Percentiles rank a stretch among this genome's conserved stretches.
Evolutionary conservation across 2,329 filamentous ascomycete species (phyloP).

Genomic region (Ambrosiella cleistominuta): DNA sequence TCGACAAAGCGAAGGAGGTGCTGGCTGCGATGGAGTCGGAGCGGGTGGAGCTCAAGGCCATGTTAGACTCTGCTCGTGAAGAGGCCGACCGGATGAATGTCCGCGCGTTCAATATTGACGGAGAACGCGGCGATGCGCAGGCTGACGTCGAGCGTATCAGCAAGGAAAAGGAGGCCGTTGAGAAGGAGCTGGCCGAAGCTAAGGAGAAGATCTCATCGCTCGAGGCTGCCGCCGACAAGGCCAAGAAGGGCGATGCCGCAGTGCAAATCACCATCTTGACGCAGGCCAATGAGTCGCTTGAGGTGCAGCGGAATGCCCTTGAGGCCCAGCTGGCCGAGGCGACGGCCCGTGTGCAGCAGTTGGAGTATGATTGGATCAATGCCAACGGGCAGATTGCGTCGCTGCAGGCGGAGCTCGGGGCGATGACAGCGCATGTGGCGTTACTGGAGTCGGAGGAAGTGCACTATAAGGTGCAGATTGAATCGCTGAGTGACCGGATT

Average conservation of each 20-base stretch:
- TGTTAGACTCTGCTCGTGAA: neutral
- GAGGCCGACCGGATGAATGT: constrained; percentile 6
- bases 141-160: constrained; percentile 5
- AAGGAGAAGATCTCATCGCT: constrained; percentile 1
- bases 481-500: constrained; percentile 8
- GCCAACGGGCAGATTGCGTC: constrained; percentile 4
- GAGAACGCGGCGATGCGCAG: constrained; percentile 1
- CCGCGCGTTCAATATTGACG: constrained; percentile 5
- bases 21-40: constrained; percentile 4
- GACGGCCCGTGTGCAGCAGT: neutral
- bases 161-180: constrained; percentile 3
- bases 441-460: constrained; percentile 9
- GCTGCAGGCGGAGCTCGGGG: constrained; percentile 4
- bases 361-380: constrained; percentile 8
- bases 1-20: neutral
- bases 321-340: constrained; percentile 1
- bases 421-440: constrained; percentile 5
- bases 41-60: constrained; percentile 1
- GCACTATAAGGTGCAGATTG: constrained; percentile 11
- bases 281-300: constrained; percentile 8
- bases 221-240: constrained; percentile 1
- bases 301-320: neutral
- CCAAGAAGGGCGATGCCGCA: constrained; percentile 1
- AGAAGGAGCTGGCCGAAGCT: neutral
- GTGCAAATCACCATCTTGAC: constrained; percentile 4